These are phyloP conservation scores for Periconia digitata DNA, from an alignment of 2,329 filamentous ascomycete species.

Conservation along the genomic window DNA sequence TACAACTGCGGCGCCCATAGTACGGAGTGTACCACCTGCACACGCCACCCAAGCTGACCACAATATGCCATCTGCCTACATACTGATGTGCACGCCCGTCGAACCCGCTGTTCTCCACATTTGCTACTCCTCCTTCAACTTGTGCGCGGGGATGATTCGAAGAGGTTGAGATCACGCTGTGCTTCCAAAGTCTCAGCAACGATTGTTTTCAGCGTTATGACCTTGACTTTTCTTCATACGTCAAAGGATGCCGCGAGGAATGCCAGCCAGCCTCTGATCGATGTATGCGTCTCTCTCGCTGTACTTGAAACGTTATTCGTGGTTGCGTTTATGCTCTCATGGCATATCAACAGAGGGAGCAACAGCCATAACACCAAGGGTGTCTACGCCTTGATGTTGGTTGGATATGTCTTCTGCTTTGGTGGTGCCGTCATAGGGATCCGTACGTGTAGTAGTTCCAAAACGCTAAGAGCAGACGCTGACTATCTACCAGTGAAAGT, in stretches of 20 bases:
- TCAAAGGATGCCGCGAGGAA: not conserved
- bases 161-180: not conserved
- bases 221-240: not conserved
- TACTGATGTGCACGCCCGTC: not conserved
- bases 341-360: constrained; percentile 17
- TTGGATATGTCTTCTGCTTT: constrained; percentile 20
- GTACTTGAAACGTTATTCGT: constrained; percentile 22
- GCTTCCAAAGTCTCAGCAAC: not conserved
- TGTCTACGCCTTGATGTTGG: constrained; percentile 12
- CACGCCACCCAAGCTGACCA: not conserved
- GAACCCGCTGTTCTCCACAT: not conserved
- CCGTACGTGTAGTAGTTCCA: constrained; percentile 8
- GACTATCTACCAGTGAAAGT: constrained; percentile 16
- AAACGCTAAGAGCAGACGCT: not conserved
- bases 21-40: not conserved
- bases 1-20: not conserved
- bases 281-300: constrained; percentile 22
- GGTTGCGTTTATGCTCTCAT: constrained; percentile 19
- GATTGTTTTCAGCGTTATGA: not conserved
- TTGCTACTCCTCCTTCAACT: not conserved
- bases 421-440: constrained; percentile 18
- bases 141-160: constrained; percentile 1
- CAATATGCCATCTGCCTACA: not conserved
- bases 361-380: constrained; percentile 13
- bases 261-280: constrained; percentile 14